Percentiles rank a stretch among this genome's conserved stretches.
Conservation (phyloP, 148 eudicot species). For the Rhododendron griersonianum region DNA sequence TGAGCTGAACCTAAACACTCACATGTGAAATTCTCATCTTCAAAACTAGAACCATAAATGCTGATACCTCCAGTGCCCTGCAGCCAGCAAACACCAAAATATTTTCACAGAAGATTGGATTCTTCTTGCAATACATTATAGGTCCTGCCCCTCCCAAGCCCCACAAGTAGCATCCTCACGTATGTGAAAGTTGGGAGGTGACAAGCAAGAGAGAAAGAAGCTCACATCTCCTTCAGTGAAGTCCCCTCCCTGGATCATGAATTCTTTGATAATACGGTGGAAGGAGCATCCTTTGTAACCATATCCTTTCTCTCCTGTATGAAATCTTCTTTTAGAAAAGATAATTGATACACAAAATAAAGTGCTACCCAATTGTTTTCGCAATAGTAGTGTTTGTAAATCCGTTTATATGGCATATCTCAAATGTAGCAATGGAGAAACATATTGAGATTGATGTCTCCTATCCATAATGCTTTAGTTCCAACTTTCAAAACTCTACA, state of each 20-base stretch:
- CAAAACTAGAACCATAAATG: constrained; percentile 47
- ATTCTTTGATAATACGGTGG: constrained; percentile 54
- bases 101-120: neutral
- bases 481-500: neutral
- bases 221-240: constrained; percentile 54
- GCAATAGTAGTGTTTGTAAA: neutral
- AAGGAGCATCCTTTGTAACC: constrained; percentile 55
- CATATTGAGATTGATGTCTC: neutral
- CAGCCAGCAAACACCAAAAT: constrained; percentile 2
- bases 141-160: neutral
- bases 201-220: constrained; percentile 2
- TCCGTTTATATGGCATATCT: neutral
- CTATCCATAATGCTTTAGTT: neutral
- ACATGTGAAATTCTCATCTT: constrained; percentile 51
- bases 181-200: neutral
- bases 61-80: constrained; percentile 62
- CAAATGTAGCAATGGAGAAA: neutral
- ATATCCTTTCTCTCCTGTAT: constrained; percentile 47
- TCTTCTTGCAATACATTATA: neutral
- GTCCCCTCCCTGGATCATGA: constrained; percentile 71
- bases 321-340: neutral
- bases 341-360: neutral
- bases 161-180: neutral
- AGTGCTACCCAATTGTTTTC: neutral
- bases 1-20: constrained; percentile 15